phyloP scores from a whole-genome alignment of 345 rosid species.

The Salix dunnii region DNA sequence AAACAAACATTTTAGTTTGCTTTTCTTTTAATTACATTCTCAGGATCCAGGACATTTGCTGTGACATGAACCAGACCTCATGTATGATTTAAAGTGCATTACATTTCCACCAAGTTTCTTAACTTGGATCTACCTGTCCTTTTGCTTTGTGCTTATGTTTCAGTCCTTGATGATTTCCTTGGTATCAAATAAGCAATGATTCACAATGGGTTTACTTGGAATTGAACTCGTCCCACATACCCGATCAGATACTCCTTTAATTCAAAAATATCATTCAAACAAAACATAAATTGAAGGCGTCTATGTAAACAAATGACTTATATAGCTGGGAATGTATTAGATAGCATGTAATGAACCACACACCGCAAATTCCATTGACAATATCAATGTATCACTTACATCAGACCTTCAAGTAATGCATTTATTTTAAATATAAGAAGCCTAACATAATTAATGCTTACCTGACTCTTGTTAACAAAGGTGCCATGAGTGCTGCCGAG shows the following conservation, averaged over 20 bases:
- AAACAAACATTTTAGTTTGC: not conserved
- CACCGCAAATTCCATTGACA: not conserved
- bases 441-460: conserved; percentile 8
- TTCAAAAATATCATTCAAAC: not conserved
- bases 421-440: not conserved
- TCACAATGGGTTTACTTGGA: not conserved
- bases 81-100: not conserved
- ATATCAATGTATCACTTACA: not conserved
- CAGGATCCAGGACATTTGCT: not conserved
- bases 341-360: not conserved
- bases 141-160: not conserved
- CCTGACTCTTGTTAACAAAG: conserved; percentile 71
- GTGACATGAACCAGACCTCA: not conserved
- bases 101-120: not conserved
- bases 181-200: not conserved
- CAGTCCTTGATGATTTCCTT: not conserved
- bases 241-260: not conserved
- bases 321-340: not conserved
- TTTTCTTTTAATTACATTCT: not conserved
- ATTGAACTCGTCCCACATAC: not conserved
- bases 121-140: not conserved
- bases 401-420: not conserved
- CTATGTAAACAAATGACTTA: not conserved
- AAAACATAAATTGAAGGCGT: not conserved
- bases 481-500: conserved; percentile 89